These are phyloP conservation scores for Gracilaria gracilis DNA, from an alignment of 23 red algal genomes.

Conservation along the genomic window DNA sequence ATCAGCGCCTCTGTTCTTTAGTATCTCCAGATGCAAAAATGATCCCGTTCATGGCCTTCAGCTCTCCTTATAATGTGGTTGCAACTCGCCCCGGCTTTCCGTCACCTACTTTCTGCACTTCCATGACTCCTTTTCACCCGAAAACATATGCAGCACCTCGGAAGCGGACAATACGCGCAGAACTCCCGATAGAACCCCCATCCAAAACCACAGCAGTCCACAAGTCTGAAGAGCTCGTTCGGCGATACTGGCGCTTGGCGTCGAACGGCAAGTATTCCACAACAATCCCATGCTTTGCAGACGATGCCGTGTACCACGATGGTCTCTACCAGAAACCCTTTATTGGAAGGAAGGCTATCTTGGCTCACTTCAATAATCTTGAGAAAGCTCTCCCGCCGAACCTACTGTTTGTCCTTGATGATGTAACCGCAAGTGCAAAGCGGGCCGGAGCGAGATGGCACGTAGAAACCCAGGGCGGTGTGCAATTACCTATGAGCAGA, in stretches of 20 bases:
- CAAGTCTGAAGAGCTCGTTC: conserved; percentile 29
- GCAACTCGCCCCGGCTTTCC: not conserved
- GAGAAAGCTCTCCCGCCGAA: conserved; percentile 36
- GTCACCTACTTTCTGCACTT: not conserved
- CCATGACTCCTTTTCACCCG: not conserved
- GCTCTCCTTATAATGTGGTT: not conserved
- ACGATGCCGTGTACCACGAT: conserved; percentile 51
- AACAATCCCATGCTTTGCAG: conserved; percentile 14
- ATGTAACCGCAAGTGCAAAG: conserved; percentile 18
- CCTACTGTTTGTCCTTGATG: conserved; percentile 54
- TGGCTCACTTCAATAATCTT: conserved; percentile 38
- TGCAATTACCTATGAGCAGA: conserved; percentile 34
- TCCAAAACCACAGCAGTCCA: not conserved
- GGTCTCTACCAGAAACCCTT: conserved; percentile 36
- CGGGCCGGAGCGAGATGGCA: conserved; percentile 56
- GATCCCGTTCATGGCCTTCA: not conserved
- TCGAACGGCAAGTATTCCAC: conserved; percentile 6
- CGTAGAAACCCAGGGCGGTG: conserved; percentile 29
- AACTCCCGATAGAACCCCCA: not conserved
- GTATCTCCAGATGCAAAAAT: too few relatives aligned
- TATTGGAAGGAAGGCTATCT: conserved; percentile 10
- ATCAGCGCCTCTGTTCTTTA: too few relatives aligned
- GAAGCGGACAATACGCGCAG: not conserved
- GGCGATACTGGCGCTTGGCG: conserved; percentile 41
- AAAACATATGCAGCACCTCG: not conserved